Evolutionary conservation across 768 basidiomycete species (phyloP).

Genomic region (Leucocoprinus sp.): DNA sequence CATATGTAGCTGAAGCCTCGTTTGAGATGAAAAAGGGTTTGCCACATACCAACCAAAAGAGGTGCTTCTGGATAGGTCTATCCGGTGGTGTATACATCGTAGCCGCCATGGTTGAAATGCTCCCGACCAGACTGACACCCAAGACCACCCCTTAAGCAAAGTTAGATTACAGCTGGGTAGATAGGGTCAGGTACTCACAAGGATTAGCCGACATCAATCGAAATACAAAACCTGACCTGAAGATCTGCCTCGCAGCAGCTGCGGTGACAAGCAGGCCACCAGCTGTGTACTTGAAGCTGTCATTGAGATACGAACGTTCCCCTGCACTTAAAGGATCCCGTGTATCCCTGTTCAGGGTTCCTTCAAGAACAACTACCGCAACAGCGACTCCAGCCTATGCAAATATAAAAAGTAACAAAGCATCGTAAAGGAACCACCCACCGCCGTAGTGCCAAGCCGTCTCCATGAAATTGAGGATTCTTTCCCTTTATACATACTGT

Average conservation of each 20-base stretch:
- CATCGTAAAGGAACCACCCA: neutral
- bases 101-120: constrained; percentile 83
- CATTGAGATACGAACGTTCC: constrained; percentile 66
- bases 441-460: constrained; percentile 6
- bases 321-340: constrained; percentile 52
- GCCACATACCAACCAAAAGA: constrained; percentile 70
- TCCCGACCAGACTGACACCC: constrained; percentile 70
- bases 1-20: too few species aligned
- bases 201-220: constrained; percentile 80
- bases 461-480: constrained; percentile 4
- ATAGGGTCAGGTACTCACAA: constrained; percentile 35
- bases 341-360: constrained; percentile 71
- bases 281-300: constrained; percentile 78
- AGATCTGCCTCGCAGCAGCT: constrained; percentile 69
- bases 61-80: constrained; percentile 65
- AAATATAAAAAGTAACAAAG: neutral
- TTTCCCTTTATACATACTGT: neutral
- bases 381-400: constrained; percentile 65
- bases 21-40: neutral
- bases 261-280: constrained; percentile 74
- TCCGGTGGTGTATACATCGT: constrained; percentile 74
- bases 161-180: neutral
- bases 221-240: constrained; percentile 57
- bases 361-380: constrained; percentile 53
- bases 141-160: constrained; percentile 64